Conservation (phyloP, 73 alveolate genomes). For the Tetrahymena elliotti region DNA sequence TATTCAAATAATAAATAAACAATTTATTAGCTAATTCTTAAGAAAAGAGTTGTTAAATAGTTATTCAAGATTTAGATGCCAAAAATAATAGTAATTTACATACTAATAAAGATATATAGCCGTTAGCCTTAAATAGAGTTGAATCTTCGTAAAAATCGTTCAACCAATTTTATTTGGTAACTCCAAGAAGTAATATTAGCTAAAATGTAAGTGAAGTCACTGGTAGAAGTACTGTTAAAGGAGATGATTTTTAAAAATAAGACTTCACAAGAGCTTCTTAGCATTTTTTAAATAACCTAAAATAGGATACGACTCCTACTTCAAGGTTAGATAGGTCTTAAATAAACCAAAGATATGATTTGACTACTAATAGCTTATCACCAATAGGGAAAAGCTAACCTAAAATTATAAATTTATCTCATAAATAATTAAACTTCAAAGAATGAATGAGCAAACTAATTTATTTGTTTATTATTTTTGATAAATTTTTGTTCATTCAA, state of each 20-base stretch:
- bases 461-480: no score
- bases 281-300: background rate
- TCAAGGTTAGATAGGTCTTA: background rate
- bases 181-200: background rate
- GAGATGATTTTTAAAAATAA: background rate
- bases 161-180: background rate
- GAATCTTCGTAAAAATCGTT: background rate
- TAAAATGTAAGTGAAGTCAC: background rate
- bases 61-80: background rate
- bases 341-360: background rate
- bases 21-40: background rate
- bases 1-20: background rate
- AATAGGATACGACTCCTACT: background rate
- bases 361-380: background rate
- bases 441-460: no score
- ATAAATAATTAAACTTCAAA: background rate
- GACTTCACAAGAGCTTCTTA: background rate
- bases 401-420: background rate
- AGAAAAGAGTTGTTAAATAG: background rate
- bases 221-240: background rate
- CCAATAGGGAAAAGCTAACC: background rate
- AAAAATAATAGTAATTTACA: background rate
- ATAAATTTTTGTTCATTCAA: no score
- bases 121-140: background rate
- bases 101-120: background rate